Evolutionary conservation across 371 early-diverging fungal species (phyloP).

Genomic region (Nosema muscidifuracis): DNA sequence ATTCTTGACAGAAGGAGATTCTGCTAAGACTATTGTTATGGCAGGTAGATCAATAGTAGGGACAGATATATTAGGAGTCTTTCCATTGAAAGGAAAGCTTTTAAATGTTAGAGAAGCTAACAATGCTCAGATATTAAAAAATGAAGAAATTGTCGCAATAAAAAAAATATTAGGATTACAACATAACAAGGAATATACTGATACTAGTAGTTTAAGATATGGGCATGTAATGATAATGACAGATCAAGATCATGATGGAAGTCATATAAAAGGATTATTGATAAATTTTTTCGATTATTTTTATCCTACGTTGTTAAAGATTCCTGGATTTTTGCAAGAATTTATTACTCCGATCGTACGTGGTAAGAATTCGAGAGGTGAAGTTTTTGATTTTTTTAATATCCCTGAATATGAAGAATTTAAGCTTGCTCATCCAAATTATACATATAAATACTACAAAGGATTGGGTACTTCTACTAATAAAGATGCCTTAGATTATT

Average conservation of each 20-base stretch:
- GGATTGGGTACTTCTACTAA: slow-evolving; percentile 90
- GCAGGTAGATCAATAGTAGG: slow-evolving; percentile 84
- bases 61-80: slow-evolving; percentile 87
- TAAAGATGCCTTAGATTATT: slow-evolving; percentile 87
- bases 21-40: slow-evolving; percentile 90
- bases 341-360: slow-evolving; percentile 98
- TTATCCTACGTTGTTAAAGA: slow-evolving; percentile 83
- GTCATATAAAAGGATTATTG: slow-evolving; percentile 95
- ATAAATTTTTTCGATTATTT: slow-evolving; percentile 95
- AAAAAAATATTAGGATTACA: slow-evolving; percentile 93
- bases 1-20: slow-evolving; percentile 98
- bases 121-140: slow-evolving; percentile 70
- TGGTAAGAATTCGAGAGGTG: slow-evolving; percentile 60
- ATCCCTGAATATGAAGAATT: slow-evolving; percentile 90
- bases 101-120: slow-evolving; percentile 92
- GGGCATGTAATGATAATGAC: slow-evolving; percentile 99
- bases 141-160: slow-evolving; percentile 79
- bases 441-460: slow-evolving; percentile 84
- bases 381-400: slow-evolving; percentile 73
- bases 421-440: slow-evolving; percentile 57
- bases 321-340: slow-evolving; percentile 86
- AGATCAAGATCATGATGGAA: slow-evolving; percentile 98
- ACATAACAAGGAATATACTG: slow-evolving; percentile 74
- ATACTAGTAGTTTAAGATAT: slow-evolving; percentile 72
- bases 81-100: slow-evolving; percentile 93